A percentile compares a stretch with the other conserved stretches of the same genome.
phyloP scores from a whole-genome alignment of 345 rosid genomes.

The Gossypium ekmanianum region DNA sequence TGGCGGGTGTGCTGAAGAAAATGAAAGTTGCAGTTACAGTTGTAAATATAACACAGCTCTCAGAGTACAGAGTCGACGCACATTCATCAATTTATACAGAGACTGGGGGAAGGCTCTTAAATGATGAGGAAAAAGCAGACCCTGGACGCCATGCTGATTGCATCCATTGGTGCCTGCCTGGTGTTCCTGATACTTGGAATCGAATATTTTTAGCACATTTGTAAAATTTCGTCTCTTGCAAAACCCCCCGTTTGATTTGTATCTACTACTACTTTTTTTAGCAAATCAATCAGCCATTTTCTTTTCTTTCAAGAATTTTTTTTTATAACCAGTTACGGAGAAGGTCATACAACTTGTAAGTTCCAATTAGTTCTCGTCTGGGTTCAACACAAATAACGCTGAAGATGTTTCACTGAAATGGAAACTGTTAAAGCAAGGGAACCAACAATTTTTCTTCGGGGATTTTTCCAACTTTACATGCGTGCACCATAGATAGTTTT shows the following conservation, averaged over 20 bases:
- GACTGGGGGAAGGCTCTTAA: conserved; percentile 63
- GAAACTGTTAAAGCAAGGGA: too few relatives aligned
- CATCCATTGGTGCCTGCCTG: conserved; percentile 95
- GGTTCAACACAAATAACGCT: too few relatives aligned
- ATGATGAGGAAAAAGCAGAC: conserved; percentile 60
- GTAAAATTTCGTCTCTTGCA: conserved; percentile 27
- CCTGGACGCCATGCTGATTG: conserved; percentile 76
- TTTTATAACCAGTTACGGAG: too few relatives aligned
- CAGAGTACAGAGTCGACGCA: conserved; percentile 80
- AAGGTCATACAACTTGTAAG: too few relatives aligned
- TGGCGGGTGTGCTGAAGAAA: conserved; percentile 35
- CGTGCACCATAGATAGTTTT: too few relatives aligned
- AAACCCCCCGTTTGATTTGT: background rate
- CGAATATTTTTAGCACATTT: conserved; percentile 65
- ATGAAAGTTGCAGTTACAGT: conserved; percentile 72
- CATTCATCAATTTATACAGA: conserved; percentile 79
- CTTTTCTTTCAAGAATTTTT: too few relatives aligned
- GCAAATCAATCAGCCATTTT: background rate
- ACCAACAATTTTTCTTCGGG: too few relatives aligned
- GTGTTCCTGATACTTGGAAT: conserved; percentile 91
- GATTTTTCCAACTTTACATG: too few relatives aligned
- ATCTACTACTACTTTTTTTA: background rate
- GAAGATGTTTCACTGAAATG: too few relatives aligned
- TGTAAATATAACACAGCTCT: conserved; percentile 77
- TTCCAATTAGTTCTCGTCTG: too few relatives aligned